Evolutionary conservation across 2,329 filamentous ascomycete species (phyloP).

Genomic region (Dendryphion nanum): DNA sequence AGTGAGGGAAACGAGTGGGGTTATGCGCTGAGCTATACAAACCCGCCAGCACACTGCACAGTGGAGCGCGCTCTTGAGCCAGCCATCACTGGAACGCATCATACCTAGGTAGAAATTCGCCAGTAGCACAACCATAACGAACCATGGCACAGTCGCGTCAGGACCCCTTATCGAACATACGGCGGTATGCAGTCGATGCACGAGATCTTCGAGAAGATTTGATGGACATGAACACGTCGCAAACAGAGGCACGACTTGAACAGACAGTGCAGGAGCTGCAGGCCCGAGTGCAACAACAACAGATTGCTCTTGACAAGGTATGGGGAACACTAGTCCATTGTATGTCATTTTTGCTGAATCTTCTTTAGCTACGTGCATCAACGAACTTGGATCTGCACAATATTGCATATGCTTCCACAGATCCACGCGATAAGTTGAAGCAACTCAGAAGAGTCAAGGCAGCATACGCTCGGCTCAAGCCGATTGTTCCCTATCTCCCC

Average conservation of each 20-base stretch:
- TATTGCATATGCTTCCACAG: constrained; percentile 32
- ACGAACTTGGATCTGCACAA: constrained; percentile 14
- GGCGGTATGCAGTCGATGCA: constrained; percentile 21
- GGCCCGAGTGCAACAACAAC: constrained; percentile 48
- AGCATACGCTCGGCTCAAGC: constrained; percentile 64
- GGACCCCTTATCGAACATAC: constrained; percentile 24
- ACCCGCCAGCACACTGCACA: too few species aligned
- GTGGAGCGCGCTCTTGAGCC: too few species aligned
- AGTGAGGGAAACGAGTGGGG: too few species aligned
- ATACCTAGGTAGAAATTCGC: too few species aligned
- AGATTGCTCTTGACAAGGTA: constrained; percentile 48
- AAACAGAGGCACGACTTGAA: constrained; percentile 59
- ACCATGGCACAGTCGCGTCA: constrained; percentile 22
- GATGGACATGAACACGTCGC: constrained; percentile 39
- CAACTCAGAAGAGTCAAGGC: constrained; percentile 57
- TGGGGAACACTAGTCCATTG: constrained; percentile 2
- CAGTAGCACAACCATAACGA: too few species aligned
- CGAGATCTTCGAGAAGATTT: constrained; percentile 21
- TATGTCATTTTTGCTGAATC: constrained; percentile 41
- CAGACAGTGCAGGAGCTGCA: constrained; percentile 68
- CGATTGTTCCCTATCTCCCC: constrained; percentile 65
- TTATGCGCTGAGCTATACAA: too few species aligned
- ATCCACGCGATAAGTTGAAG: constrained; percentile 34
- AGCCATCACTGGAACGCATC: too few species aligned
- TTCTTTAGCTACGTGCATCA: constrained; percentile 39